Conservation (phyloP, 495 filamentous ascomycete genomes). For the Penicillium turbatum region DNA sequence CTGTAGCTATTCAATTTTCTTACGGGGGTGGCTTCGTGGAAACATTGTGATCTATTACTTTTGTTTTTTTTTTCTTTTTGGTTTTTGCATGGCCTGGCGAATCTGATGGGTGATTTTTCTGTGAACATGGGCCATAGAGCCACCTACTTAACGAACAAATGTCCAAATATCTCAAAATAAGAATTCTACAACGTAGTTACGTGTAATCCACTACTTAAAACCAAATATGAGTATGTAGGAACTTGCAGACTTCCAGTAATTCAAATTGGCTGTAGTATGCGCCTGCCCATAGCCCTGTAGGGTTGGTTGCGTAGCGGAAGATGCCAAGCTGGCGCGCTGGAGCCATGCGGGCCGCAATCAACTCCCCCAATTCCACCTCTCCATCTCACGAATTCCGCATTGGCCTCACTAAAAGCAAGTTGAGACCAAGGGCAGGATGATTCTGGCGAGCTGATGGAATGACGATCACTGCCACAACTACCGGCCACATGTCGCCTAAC, state of each 20-base stretch:
- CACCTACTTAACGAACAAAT: slow-evolving; percentile 26
- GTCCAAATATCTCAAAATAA: neutral
- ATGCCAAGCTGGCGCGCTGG: slow-evolving; percentile 26
- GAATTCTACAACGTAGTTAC: no score
- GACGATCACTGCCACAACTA: slow-evolving; percentile 33
- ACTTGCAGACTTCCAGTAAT: no score
- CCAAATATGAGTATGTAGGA: no score
- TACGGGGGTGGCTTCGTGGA: neutral
- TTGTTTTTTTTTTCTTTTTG: slow-evolving; percentile 11
- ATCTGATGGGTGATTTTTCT: slow-evolving; percentile 21
- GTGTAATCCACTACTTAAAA: no score
- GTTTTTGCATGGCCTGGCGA: slow-evolving; percentile 42
- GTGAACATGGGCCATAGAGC: slow-evolving; percentile 25
- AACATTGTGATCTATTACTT: slow-evolving; percentile 11
- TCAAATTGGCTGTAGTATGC: neutral
- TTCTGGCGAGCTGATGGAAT: slow-evolving; percentile 38
- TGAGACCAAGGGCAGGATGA: slow-evolving; percentile 28
- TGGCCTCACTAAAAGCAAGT: slow-evolving; percentile 22
- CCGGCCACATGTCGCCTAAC: slow-evolving; percentile 40
- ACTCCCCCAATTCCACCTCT: slow-evolving; percentile 5
- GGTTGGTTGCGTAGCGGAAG: slow-evolving; percentile 15
- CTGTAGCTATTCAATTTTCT: neutral
- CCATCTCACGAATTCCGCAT: slow-evolving; percentile 11
- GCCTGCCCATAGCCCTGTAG: neutral
- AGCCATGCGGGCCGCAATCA: slow-evolving; percentile 19